Evolutionary conservation across 306 rosid genomes (phyloP), one percentile per base, ranked within the genome.

Genomic region (Medicago arabica): DNA sequence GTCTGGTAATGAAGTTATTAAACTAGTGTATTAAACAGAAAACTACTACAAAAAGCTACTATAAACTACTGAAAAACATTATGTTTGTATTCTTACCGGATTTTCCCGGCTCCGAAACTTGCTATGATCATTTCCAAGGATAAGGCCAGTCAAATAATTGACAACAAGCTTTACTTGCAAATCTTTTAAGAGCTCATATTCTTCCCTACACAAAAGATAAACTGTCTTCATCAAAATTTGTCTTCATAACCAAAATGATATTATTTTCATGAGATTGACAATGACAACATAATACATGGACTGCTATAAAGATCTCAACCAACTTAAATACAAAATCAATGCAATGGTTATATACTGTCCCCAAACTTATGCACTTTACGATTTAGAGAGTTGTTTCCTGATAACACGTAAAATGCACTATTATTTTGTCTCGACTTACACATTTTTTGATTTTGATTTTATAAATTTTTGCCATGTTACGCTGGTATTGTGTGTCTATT

Each of bases 161-260:
- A 79, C 85, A 44, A 76, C 88, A 31, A 90, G 93, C 76, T 89
- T 90, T 75, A 87, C 90, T 82, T 93, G 96, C 79, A 93, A 90
- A 68, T 88, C 96, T 82, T 89, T 90, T 76, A 93, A 78, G 83
- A 93, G 92, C 78, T 90, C 91, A 47, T 90, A 91, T 43, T 93
- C 98, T 66, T 87, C 93, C 88, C 98, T 93, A 53, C 78, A 83
- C 34, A 80, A 19, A 43, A 25, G 36, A 81, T 73, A 67, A 1
- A 21, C 23, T 21, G 23, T 21, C 23, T 21, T 21, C 23, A 21
- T 21, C 23, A 21, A 21, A 21, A 21, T 21, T 21, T 21, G 23
- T 21, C 1, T 21, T 21, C 1, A 21, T 21, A 21, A 21, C 40
- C 40, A 36, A 36, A 36, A 36, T 36, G 40, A 36, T 66, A 49